Conservation (phyloP, 768 basidiomycete species). For the Stropharia rugosoannulata region DNA sequence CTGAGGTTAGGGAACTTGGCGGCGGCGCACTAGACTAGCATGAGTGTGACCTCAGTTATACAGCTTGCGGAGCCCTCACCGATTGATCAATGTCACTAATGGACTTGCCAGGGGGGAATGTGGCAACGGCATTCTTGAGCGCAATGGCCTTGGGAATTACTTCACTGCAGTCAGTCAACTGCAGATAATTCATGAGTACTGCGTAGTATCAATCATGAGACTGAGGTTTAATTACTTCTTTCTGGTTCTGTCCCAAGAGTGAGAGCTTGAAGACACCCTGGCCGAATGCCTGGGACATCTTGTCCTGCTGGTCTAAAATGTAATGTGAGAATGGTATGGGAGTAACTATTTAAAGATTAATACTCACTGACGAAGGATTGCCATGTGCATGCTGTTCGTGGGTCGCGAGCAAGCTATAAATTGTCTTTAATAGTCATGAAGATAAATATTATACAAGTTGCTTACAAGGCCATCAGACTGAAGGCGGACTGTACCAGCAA, state of each 20-base stretch:
- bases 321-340: background rate
- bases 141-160: constrained; percentile 36
- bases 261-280: constrained; percentile 44
- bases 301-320: constrained; percentile 27
- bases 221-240: constrained; percentile 6
- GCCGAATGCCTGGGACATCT: constrained; percentile 34
- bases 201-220: background rate
- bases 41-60: background rate
- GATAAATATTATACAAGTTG: background rate
- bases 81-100: constrained; percentile 29
- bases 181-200: no score
- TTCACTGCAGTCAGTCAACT: constrained; percentile 43
- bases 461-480: constrained; percentile 39
- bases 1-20: constrained; percentile 9
- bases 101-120: constrained; percentile 30
- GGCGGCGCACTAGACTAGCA: constrained; percentile 1
- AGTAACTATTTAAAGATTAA: background rate
- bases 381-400: constrained; percentile 47
- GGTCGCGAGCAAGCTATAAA: constrained; percentile 31
- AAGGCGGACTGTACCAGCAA: constrained; percentile 42
- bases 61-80: constrained; percentile 18
- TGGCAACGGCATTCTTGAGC: constrained; percentile 19
- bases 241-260: constrained; percentile 37
- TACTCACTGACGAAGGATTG: constrained; percentile 39
- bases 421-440: background rate